phyloP scores from a whole-genome alignment of 768 basidiomycete genomes.

The Kwoniella sp. region DNA sequence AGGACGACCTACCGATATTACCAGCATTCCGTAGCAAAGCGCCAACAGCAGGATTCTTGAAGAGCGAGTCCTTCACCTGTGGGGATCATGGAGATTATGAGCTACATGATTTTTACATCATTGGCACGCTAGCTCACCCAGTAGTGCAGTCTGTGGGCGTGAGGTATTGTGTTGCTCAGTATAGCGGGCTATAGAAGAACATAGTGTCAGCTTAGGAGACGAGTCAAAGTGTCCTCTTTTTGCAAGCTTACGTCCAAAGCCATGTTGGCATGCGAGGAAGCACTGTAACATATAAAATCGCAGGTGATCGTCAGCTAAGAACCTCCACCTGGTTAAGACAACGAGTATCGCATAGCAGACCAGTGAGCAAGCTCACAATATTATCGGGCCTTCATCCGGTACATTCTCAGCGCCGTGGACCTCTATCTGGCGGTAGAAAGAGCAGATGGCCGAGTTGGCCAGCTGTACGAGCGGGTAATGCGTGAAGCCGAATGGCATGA shows the following conservation, averaged over 20 bases:
- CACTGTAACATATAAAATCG: conserved; percentile 58
- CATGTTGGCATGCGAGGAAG: conserved; percentile 92
- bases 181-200: conserved; percentile 41
- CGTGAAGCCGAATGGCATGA: conserved; percentile 58
- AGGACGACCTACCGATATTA: conserved; percentile 64
- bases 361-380: conserved; percentile 69
- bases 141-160: conserved; percentile 73
- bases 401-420: conserved; percentile 88
- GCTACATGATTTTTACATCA: too few species aligned
- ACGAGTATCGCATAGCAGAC: background rate
- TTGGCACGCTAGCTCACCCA: conserved; percentile 55
- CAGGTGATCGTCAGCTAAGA: background rate
- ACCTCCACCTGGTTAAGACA: background rate
- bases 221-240: too few species aligned
- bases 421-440: conserved; percentile 86
- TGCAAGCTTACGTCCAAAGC: conserved; percentile 71
- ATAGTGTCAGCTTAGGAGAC: conserved; percentile 3
- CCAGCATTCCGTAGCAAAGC: conserved; percentile 83
- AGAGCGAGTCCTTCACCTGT: conserved; percentile 92
- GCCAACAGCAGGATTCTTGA: conserved; percentile 72
- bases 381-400: conserved; percentile 82
- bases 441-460: conserved; percentile 72
- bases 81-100: conserved; percentile 56
- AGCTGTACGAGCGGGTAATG: conserved; percentile 74
- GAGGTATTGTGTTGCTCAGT: conserved; percentile 78